phyloP scores from a whole-genome alignment of 2,329 filamentous ascomycete species.

The Metarhizium sp. region DNA sequence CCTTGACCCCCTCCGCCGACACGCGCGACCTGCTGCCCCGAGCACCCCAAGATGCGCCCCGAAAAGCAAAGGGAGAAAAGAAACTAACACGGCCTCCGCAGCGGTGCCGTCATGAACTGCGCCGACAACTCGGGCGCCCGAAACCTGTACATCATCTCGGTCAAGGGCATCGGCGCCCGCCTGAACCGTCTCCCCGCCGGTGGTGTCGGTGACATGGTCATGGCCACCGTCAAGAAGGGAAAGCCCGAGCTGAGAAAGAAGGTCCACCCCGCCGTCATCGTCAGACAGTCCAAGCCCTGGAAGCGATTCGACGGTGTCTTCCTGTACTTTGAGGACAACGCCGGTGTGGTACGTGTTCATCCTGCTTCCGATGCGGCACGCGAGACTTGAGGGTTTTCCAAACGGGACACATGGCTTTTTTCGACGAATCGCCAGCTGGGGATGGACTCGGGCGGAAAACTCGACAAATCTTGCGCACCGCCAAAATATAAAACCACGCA shows the following conservation, averaged over 20 bases:
- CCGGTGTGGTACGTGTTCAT: conserved; percentile 76
- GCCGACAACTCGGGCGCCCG: conserved; percentile 98
- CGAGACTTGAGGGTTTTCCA: not conserved
- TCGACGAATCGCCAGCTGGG: too few species aligned
- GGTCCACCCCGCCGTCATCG: conserved; percentile 99
- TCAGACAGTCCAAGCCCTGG: conserved; percentile 99
- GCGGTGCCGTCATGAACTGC: conserved; percentile 99
- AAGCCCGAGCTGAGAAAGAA: conserved; percentile 99
- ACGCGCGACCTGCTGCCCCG: conserved; percentile 2
- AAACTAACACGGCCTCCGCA: conserved; percentile 28
- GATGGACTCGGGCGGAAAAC: too few species aligned
- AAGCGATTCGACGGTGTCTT: conserved; percentile 96
- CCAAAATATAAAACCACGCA: not conserved
- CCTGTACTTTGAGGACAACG: conserved; percentile 99
- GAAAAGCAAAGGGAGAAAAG: not conserved
- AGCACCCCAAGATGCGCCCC: not conserved
- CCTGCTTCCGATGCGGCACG: not conserved
- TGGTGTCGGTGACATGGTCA: conserved; percentile 99
- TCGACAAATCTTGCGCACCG: not conserved
- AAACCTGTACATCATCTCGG: conserved; percentile 99
- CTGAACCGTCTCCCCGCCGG: conserved; percentile 95
- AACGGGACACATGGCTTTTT: too few species aligned
- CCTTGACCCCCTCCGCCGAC: conserved; percentile 7
- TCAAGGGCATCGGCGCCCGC: conserved; percentile 96
- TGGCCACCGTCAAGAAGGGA: conserved; percentile 99